These are phyloP conservation scores for Leersia perrieri DNA, from an alignment of 176 grass and related monocot genomes.

Conservation along the genomic window DNA sequence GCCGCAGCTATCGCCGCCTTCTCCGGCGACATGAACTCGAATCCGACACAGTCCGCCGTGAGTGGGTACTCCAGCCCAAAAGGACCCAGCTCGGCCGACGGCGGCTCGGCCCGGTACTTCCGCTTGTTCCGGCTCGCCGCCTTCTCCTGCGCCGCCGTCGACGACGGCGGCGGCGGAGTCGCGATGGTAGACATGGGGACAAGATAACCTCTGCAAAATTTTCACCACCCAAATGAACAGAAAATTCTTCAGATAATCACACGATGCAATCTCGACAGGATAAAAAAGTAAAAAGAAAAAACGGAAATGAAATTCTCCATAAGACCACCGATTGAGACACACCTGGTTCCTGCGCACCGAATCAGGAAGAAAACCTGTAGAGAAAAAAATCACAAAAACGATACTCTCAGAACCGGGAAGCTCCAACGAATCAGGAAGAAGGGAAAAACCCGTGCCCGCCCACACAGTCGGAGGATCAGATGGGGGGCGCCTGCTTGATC, in stretches of 20 bases:
- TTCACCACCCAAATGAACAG: neutral
- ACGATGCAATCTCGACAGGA: neutral
- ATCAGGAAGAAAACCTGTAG: conserved; percentile 30
- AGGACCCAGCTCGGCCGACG: conserved; percentile 43
- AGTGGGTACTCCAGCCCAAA: conserved; percentile 48
- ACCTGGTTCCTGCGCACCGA: conserved; percentile 3
- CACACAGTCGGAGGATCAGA: conserved; percentile 8
- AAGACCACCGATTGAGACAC: conserved; percentile 31
- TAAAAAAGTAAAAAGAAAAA: neutral
- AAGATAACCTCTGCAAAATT: neutral
- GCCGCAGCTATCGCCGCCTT: conserved; percentile 33
- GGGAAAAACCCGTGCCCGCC: neutral
- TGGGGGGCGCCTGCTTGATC: conserved; percentile 28
- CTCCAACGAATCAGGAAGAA: conserved; percentile 16
- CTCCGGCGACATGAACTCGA: conserved; percentile 59
- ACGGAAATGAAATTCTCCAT: conserved; percentile 3
- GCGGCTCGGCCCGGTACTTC: conserved; percentile 79
- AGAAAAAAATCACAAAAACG: conserved; percentile 24
- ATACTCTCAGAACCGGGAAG: conserved; percentile 7
- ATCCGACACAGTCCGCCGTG: conserved; percentile 54
- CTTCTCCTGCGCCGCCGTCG: conserved; percentile 51
- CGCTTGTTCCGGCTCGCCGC: conserved; percentile 83
- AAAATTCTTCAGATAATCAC: neutral
- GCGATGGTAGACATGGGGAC: conserved; percentile 42
- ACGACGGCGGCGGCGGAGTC: conserved; percentile 24